Evolutionary conservation across 331 rosid species (phyloP), one percentile per base, ranked within the genome.

Genomic region (Acacia pycnantha): DNA sequence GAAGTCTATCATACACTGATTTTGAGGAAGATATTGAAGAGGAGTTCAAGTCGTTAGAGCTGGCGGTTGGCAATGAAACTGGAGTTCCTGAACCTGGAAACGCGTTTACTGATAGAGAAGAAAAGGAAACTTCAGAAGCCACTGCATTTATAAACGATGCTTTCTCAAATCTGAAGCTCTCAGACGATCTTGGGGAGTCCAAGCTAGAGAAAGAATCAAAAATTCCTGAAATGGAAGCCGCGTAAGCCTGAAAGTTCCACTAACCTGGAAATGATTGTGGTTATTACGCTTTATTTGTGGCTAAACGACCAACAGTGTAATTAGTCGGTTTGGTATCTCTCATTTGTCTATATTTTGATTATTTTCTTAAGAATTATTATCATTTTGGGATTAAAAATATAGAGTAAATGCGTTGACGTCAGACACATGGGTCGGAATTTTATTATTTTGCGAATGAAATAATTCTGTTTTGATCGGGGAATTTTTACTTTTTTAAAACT

Each of bases 1-100:
- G 87, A 85, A 77, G 80, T 74, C 85, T 87, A 4, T 81, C 88
- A 16, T 81, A 76, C 85, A 21, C 84, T 50, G 88, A 81, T 68
- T 72, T 81, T 0, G 94, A 90, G 9, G 93, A 91, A 77, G 94
- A 89, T 81, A 85, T 93, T 46, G 94, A 95, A 85, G 94, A 88
- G 78, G 99, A 93, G 83, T 91, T 95, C 75, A 83, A 83, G 83
- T 88, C 85, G 81, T 87, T 93, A 73, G 98, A 90, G 90, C 81
- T 89, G 86, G 87, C 85, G 53, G 64, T 90, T 59, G 89, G 69
- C 79, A 56, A 82, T 80, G 82, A 82, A 62, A 51, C 65, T 43
- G 79, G 82, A 48, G 86, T 66, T 53, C 68, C 81, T 24, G 76
- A 48, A n/a, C 70, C 84, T 0, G 78, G 80, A 73, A 78, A 67